Evolutionary conservation across 2,329 filamentous ascomycete species (phyloP).

Genomic region (Thelonectria olida): DNA sequence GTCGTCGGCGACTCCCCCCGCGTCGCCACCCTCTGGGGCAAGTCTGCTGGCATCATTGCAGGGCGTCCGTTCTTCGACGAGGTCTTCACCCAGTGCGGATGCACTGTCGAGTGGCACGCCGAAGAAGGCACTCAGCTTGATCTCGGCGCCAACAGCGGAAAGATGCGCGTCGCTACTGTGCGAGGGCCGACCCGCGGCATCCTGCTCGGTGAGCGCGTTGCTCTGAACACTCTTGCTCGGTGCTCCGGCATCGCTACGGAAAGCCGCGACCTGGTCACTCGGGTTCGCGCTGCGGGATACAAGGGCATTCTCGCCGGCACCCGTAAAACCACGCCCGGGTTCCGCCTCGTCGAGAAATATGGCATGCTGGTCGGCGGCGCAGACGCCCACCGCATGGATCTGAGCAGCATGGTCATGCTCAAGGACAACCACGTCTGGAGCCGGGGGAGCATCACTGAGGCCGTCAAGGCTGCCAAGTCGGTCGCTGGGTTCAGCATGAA

Average conservation of each 20-base stretch:
- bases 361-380: constrained; percentile 95
- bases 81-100: constrained; percentile 89
- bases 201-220: constrained; percentile 92
- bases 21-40: constrained; percentile 73
- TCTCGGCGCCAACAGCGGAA: constrained; percentile 58
- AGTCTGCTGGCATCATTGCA: constrained; percentile 82
- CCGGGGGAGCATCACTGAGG: constrained; percentile 83
- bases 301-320: constrained; percentile 89
- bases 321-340: constrained; percentile 95
- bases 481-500: constrained; percentile 92
- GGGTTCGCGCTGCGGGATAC: constrained; percentile 75
- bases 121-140: constrained; percentile 77
- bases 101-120: constrained; percentile 89
- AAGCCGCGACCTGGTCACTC: constrained; percentile 62
- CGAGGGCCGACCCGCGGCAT: constrained; percentile 81
- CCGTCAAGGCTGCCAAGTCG: constrained; percentile 83
- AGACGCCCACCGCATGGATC: constrained; percentile 89
- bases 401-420: constrained; percentile 96
- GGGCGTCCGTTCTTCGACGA: constrained; percentile 96
- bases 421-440: constrained; percentile 99
- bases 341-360: constrained; percentile 96
- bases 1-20: constrained; percentile 81
- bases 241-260: constrained; percentile 91
- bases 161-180: constrained; percentile 79
- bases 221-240: constrained; percentile 87